phyloP scores from a whole-genome alignment of 202 grass and related monocot species.

The Digitaria exilis region DNA sequence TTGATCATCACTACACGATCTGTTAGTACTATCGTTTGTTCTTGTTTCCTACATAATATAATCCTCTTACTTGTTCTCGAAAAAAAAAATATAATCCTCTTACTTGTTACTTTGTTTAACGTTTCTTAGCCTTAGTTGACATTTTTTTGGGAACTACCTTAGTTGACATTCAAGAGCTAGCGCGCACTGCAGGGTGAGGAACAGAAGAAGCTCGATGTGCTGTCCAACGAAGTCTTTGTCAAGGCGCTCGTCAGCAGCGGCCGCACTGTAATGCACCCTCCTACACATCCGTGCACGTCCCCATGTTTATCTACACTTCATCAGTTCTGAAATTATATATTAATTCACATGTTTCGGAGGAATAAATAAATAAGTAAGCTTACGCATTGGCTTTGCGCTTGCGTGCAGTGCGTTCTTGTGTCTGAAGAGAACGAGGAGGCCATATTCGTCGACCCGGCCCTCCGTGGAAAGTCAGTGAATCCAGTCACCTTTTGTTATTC shows the following conservation, averaged over 20 bases:
- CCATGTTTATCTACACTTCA: neutral
- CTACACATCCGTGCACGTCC: neutral
- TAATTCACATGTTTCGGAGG: neutral
- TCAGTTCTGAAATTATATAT: neutral
- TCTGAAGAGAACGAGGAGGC: constrained; percentile 97
- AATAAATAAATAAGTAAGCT: too few relatives aligned
- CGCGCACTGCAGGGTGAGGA: constrained; percentile 71
- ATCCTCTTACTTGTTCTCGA: too few relatives aligned
- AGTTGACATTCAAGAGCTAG: constrained; percentile 33
- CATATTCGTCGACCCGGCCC: constrained; percentile 71
- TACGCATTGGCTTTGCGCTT: constrained; percentile 1
- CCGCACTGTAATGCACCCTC: constrained; percentile 61
- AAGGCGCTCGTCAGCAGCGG: constrained; percentile 92
- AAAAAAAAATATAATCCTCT: too few relatives aligned
- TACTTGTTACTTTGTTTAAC: neutral
- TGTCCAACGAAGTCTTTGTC: constrained; percentile 92
- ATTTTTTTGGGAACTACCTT: too few relatives aligned
- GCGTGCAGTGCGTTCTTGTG: constrained; percentile 76
- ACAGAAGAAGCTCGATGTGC: constrained; percentile 94
- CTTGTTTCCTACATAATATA: too few relatives aligned
- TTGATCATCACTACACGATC: neutral
- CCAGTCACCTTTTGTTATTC: neutral
- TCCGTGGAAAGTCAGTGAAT: constrained; percentile 80
- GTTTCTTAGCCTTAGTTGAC: neutral
- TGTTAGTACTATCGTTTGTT: neutral